Base-by-base conservation (phyloP, 352 stramenopile species). In the Phytophthora pseudosyringae region DNA sequence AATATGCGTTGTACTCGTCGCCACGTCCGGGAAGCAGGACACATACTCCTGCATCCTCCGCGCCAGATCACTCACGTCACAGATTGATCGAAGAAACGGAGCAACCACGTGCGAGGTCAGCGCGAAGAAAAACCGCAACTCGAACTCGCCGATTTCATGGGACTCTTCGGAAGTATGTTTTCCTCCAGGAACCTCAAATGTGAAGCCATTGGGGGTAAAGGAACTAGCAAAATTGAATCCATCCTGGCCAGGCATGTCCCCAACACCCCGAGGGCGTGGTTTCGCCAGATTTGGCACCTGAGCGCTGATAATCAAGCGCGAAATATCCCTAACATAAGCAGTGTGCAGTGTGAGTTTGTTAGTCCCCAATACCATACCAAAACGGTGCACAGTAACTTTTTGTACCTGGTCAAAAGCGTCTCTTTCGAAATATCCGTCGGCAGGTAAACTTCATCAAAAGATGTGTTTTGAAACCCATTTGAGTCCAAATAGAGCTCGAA, bases 11-110 rank as follows among this genome's bases (percentile, higher is more conserved):
- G 36, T 46, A 15, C 36, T 53, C 4, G 33, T 32, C 11, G 31
- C 16, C 11, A 70, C 58, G 4, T 63, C 64, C 12, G 54, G 69
- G 26, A 60, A 38, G n/a, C 38, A 35, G 12, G 59, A 62, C 41
- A 64, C 54, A 31, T 76, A 76, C 16, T 69, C 56, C 31, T 65
- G 63, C 67, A 75, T 64, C 32, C 50, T 60, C 16, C 62, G 56
- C 11, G 62, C 46, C 8, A 75, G 52, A 31, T 62, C 51, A 28
- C 48, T 46, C 16, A 50, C 32, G 25, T 69, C 51, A 32, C 55
- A 71, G 35, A 71, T 48, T 0, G 67, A 60, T 32, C 59, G 56
- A 2, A 75, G 41, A 9, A 75, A 52, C 6, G 67, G 67, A 0
- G 62, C 57, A n/a, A 75, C 44, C 25, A 67, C 50, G 32, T 75